Evolutionary conservation across 2,329 filamentous ascomycete genomes (phyloP), one percentile per base, ranked within the genome.

Genomic region (Neospermospora avenae): DNA sequence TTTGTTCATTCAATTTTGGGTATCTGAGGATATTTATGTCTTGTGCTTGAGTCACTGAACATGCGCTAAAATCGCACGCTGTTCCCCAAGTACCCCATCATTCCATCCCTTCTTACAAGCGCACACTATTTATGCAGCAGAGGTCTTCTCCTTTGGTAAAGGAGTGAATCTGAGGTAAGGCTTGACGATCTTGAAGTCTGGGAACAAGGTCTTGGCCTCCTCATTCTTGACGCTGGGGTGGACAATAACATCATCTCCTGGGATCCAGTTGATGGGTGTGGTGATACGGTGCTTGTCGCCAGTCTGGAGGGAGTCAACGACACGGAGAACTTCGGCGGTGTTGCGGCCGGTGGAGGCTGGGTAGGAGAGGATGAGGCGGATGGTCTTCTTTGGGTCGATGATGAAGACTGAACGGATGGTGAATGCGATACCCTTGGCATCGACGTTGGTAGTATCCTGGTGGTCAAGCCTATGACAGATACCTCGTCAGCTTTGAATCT

Each of bases 351-450:
- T 96, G 61, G 89, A 93, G 63, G 93, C 92, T 45, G 93, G 93
- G 82, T 96, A 97, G 73, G 90, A 87, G 80, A 96, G 89, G 75
- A 91, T 96, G 74, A 93, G 86, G 70, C 93, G 88, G 78, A 96
- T 95, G 76, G 88, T 93, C 87, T 96, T 96, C 77, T 85, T 86
- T 66, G 92, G 92, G 80, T 96, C 92, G 76, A 96, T 95, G 78
- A 96, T 82, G 83, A 96, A 96, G 74, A 96, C 93, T 69, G 89
- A 91, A 72, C 93, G 91, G 78, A 97, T 96, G 70, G 93, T 96
- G 79, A 96, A 93, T 59, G 92, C 91, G 69, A 93, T 89, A 69
- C 88, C 88, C 83, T 91, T 91, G 71, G 82, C 76, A 75, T 92
- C 89, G 60, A 92, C 87, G 77, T 92, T 92, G 79, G 86, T 89